Evolutionary conservation across 2,329 filamentous ascomycete species (phyloP), one percentile per base, ranked within the genome.

Genomic region (Penicillium sp.): DNA sequence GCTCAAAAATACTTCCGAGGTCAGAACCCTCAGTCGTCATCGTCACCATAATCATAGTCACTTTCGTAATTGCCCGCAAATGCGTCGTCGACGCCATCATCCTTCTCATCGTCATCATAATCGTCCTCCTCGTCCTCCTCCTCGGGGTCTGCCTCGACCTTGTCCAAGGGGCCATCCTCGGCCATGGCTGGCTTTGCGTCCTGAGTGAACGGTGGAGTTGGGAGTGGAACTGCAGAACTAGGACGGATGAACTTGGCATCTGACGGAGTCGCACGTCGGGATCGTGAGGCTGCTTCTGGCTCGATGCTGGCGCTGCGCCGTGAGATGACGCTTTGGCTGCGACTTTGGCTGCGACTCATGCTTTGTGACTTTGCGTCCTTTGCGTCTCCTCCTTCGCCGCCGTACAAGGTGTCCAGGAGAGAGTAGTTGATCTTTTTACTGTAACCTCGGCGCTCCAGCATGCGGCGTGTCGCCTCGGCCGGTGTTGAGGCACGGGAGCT

Each of bases 351-450:
- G 16, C 70, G 66, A 51, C 68, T 68, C 53, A 67, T 57, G 39
- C 63, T 69, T 47, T 67, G 70, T 15, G 58, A 55, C 55, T 73
- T 72, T 6, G 67, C 63, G 5, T 70, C 65, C 55, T 73, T 72
- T 6, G 67, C 63, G 4, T 70, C 65, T 29, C 57, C 60, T 3
- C 64, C 70, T 45, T 76, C 75, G n/a, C 74, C 69, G 23, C 71
- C 74, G 55, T 75, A 77, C 6, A 77, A 57, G 2, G 71, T 70
- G 43, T 76, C 73, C 8, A 77, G 57, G 15, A 76, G 65, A 39
- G 70, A 71, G 53, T 91, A 91, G 65, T 91, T 90, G 69, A 92
- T 89, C 68, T 89, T 87, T 73, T 87, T 89, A 60, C 86, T 90
- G 74, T 86, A 88, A 0, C 83, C 83, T 45, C 87, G 80, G 55